Evolutionary conservation across 306 rosid species (phyloP), one percentile per base, ranked within the genome.

Genomic region (Vicia sativa): DNA sequence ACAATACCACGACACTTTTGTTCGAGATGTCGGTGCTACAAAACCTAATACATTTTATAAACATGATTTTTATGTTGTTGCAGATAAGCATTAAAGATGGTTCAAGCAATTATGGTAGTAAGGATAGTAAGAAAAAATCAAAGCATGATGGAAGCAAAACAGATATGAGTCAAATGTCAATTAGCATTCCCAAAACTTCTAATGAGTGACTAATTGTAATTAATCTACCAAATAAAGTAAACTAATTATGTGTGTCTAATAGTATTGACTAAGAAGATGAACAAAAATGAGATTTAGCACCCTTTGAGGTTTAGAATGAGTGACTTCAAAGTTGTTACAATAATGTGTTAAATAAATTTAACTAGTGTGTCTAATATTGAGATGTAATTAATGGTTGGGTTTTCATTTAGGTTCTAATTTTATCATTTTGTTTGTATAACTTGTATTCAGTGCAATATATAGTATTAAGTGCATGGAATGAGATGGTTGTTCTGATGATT

Each of bases 51-150:
- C 38, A 34, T 34, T 34, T 52, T 52, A 62, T 69, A 57, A 57
- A 19, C 45, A 60, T 13, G 25, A 46, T 9, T 72, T 74, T 54
- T 48, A 73, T 55, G 71, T 13, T 80, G 15, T 52, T 14, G 23
- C 81, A 91, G 95, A 75, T 71, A 48, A 67, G 75, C 68, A 84
- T 75, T 66, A 78, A 62, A 70, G 86, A 78, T 53, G 57, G 69
- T 70, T 72, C 75, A 68, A 63, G 44, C 68, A 77, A 71, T n/a
- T n/a, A n/a, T 68, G 60, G 72, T 12, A 57, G 61, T 26, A 78
- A 76, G 77, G 79, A 80, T 61, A 54, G 59, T 57, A 77, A 19
- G 80, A 71, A 56, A 79, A 80, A 73, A 42, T 58, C 71, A 44
- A 78, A 82, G 77, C 82, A 69, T 72, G 42, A 38, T 0, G 78